Base-by-base conservation (phyloP, 2,329 filamentous ascomycete species). In the Helotiales sp. region DNA sequence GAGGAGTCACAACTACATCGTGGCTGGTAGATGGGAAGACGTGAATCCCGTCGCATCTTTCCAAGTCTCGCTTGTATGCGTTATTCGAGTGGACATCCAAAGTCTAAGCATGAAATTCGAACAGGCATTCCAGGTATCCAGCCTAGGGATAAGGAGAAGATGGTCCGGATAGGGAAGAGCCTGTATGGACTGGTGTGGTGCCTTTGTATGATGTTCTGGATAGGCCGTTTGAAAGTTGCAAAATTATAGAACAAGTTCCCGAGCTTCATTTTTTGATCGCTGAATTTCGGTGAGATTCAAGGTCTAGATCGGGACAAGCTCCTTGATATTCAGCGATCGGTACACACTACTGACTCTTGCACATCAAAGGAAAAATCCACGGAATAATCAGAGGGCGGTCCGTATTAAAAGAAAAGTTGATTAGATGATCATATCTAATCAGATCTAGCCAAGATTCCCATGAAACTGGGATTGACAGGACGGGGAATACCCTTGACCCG, bases 1-100 rank as follows among this genome's bases (percentile, higher is more conserved):
- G 34, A 47, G 22, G 17, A 3, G 61, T 57, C n/a, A 63, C 50
- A 13, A 63, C 47, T 34, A 63, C 34, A 63, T 63, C 15, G 37
- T 45, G 11, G 49, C 49, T 26, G 50, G 30, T 17, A n/a, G 61
- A 22, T 63, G 61, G 61, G 61, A 63, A 20, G 61, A 57, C n/a
- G 34, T 63, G 2, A 57, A 63, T 34, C 61, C 26, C 11, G 61
- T 63, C 6, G 34, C 61, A 20, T 63, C 61, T 13, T 63, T 63
- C 37, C 37, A 55, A 37, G 26, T 63, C 22, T 63, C 50, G 17
- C 37, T 63, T 24, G 37, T 49, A 6, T 63, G 37, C 24, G 34
- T 63, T 13, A 2, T 62, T 3, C 28, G 60, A n/a, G 60, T 62
- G 6, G 28, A 62, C 22, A 62, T 62, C 30, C 11, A 22, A 3